Evolutionary conservation across 306 rosid species (phyloP).

Genomic region (Begonia peltatifolia): DNA sequence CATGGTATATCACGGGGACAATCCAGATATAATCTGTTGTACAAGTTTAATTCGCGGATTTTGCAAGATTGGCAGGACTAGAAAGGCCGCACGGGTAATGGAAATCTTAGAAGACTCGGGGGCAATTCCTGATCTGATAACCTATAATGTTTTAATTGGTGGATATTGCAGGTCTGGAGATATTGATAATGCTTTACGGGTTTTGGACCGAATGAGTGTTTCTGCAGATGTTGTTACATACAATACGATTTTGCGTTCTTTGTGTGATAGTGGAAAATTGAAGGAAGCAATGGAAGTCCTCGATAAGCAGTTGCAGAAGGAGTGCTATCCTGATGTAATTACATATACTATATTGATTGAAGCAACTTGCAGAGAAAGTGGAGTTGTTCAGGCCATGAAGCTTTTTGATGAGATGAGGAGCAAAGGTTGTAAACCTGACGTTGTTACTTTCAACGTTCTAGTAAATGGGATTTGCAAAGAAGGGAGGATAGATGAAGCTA

Average conservation of each 20-base stretch:
- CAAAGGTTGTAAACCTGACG: conserved; percentile 84
- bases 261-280: conserved; percentile 37
- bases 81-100: conserved; percentile 42
- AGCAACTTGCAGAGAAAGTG: conserved; percentile 57
- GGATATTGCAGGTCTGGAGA: conserved; percentile 49
- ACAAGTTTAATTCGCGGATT: conserved; percentile 62
- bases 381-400: conserved; percentile 46
- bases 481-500: conserved; percentile 44
- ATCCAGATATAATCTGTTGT: conserved; percentile 73
- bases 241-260: conserved; percentile 51
- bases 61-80: conserved; percentile 25
- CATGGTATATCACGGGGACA: conserved; percentile 42
- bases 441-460: conserved; percentile 60
- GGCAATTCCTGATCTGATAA: conserved; percentile 63
- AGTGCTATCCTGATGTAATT: conserved; percentile 74
- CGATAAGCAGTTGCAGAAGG: conserved; percentile 71
- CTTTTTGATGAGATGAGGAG: conserved; percentile 64
- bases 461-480: conserved; percentile 46
- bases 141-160: conserved; percentile 66
- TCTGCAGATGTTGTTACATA: conserved; percentile 75
- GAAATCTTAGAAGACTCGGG: conserved; percentile 65
- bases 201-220: conserved; percentile 61
- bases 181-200: conserved; percentile 39
- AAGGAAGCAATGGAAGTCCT: conserved; percentile 59
- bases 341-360: conserved; percentile 66